Conservation (phyloP, 1,284 basidiomycete species). For the Malassezia obtusa region DNA sequence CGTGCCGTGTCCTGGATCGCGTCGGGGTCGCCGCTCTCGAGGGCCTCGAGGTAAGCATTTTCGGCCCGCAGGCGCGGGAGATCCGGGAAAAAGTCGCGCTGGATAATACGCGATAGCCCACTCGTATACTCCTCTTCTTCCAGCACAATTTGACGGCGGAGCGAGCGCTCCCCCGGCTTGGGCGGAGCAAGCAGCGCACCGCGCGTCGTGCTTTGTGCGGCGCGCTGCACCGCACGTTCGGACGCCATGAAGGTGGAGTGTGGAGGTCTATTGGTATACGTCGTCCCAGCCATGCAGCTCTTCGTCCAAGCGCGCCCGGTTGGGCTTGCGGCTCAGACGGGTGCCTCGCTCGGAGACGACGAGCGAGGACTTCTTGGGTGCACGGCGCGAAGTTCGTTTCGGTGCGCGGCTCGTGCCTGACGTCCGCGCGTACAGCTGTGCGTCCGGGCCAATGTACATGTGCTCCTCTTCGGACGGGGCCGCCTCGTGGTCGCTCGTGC, state of each 20-base stretch:
- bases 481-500: background rate
- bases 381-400: slow-evolving; percentile 3
- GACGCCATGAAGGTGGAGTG: slow-evolving; percentile 1
- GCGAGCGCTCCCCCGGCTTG: slow-evolving; percentile 21
- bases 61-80: slow-evolving; percentile 33
- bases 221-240: slow-evolving; percentile 1
- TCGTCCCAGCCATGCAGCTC: background rate
- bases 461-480: background rate
- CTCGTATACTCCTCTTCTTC: slow-evolving; percentile 84
- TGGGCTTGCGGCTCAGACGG: slow-evolving; percentile 12
- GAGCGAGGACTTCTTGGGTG: background rate
- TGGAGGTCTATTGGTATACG: background rate
- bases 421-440: background rate
- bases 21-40: slow-evolving; percentile 24
- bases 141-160: slow-evolving; percentile 37
- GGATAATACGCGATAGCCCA: slow-evolving; percentile 83
- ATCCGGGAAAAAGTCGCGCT: slow-evolving; percentile 85
- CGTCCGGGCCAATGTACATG: slow-evolving; percentile 8
- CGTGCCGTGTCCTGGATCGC: slow-evolving; percentile 19
- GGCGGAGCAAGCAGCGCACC: slow-evolving; percentile 6
- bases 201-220: background rate
- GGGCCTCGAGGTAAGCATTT: slow-evolving; percentile 38
- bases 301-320: slow-evolving; percentile 10
- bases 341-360: background rate
- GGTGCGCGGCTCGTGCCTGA: background rate